phyloP scores from a whole-genome alignment of 495 filamentous ascomycete species.

The Cercophora newfieldiana region DNA sequence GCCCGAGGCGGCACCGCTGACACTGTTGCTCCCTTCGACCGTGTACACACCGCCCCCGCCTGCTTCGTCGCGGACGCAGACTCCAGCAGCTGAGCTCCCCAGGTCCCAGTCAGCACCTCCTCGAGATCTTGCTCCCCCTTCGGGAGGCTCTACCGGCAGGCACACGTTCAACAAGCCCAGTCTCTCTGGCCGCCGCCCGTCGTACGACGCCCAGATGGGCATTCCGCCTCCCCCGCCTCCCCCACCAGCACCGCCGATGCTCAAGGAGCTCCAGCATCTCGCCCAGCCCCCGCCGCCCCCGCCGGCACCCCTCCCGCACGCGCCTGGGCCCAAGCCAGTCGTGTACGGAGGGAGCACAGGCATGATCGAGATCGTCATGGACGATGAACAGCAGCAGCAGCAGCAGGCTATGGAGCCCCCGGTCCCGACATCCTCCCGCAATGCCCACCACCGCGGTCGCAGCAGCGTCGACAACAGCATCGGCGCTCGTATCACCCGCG shows the following conservation, averaged over 20 bases:
- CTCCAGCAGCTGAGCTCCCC: conserved; percentile 47
- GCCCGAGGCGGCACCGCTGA: conserved; percentile 21
- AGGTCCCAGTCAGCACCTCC: conserved; percentile 76
- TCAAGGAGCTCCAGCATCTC: conserved; percentile 85
- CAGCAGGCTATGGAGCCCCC: conserved; percentile 36
- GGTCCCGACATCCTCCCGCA: conserved; percentile 38
- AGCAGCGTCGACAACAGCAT: conserved; percentile 64
- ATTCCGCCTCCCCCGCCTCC: conserved; percentile 50
- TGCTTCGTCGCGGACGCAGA: conserved; percentile 1
- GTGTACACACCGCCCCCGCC: conserved; percentile 60
- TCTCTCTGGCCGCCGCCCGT: conserved; percentile 30
- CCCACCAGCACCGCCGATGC: conserved; percentile 57
- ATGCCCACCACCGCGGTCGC: conserved; percentile 63
- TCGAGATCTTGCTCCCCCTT: conserved; percentile 50
- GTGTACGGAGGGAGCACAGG: conserved; percentile 54
- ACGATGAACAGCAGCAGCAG: conserved; percentile 53
- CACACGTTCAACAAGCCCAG: conserved; percentile 27
- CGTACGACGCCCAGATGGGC: conserved; percentile 35
- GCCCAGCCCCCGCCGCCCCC: conserved; percentile 66
- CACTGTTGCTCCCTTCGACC: conserved; percentile 59
- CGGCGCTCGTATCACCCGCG: conserved; percentile 59
- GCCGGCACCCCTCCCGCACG: conserved; percentile 56
- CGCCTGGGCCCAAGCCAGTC: conserved; percentile 27
- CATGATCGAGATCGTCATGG: conserved; percentile 73
- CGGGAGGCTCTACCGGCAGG: conserved; percentile 9